These are phyloP conservation scores for Hericium alpestre DNA, from an alignment of 768 basidiomycete genomes.

Conservation along the genomic window DNA sequence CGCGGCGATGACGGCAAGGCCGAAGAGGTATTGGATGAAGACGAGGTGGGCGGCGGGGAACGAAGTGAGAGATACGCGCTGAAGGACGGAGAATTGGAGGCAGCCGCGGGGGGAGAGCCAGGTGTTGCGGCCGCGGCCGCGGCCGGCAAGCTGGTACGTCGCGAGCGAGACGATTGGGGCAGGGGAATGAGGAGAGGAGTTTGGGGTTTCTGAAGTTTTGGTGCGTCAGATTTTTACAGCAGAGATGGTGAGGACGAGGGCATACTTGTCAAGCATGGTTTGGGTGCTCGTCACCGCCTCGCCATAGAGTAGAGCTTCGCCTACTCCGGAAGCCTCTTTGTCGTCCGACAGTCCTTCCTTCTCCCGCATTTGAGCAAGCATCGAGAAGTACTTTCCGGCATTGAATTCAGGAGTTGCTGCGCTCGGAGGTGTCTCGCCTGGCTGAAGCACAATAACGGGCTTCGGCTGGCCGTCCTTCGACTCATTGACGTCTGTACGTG, in stretches of 20 bases:
- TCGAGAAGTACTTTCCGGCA: constrained; percentile 45
- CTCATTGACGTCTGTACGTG: constrained; percentile 29
- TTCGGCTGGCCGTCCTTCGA: background rate
- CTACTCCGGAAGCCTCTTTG: constrained; percentile 39
- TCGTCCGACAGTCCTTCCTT: constrained; percentile 10
- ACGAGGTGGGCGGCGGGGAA: constrained; percentile 63
- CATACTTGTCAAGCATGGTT: constrained; percentile 86
- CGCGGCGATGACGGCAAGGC: constrained; percentile 81
- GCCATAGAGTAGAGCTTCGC: constrained; percentile 75
- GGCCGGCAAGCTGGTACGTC: constrained; percentile 75
- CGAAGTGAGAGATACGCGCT: constrained; percentile 42
- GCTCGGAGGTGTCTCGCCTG: constrained; percentile 35
- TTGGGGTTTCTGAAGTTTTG: constrained; percentile 52
- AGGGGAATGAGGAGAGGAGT: constrained; percentile 57
- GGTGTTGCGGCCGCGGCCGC: constrained; percentile 79
- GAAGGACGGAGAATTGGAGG: constrained; percentile 70
- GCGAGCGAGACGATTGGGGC: constrained; percentile 76
- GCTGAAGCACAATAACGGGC: constrained; percentile 36
- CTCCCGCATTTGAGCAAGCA: constrained; percentile 29
- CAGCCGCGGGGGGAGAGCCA: constrained; percentile 93
- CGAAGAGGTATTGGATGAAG: constrained; percentile 89
- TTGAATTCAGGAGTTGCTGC: constrained; percentile 69
- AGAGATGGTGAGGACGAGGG: constrained; percentile 2
- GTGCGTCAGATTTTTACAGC: constrained; percentile 1
- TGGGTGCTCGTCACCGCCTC: constrained; percentile 92